These are phyloP conservation scores for Rhodotorula sp. DNA, from an alignment of 1,284 basidiomycete species.

Conservation along the genomic window DNA sequence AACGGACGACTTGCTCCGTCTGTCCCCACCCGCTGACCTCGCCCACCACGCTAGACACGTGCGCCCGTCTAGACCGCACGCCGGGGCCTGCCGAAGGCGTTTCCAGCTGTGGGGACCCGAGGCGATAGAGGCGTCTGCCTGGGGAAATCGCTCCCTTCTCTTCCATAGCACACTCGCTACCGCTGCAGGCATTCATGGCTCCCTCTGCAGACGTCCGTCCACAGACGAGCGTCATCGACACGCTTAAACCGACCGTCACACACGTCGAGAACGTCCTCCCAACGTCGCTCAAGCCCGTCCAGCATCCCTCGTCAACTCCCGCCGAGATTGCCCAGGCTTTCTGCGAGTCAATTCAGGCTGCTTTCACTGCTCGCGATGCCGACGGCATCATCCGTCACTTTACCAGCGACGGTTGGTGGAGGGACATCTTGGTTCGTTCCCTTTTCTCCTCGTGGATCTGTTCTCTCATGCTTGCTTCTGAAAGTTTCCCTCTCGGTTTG, in stretches of 20 bases:
- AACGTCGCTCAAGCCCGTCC: neutral
- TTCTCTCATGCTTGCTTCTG: too few relatives aligned
- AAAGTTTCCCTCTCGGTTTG: too few relatives aligned
- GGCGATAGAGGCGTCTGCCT: too few relatives aligned
- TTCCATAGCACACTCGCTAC: neutral
- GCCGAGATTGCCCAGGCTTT: conserved; percentile 53
- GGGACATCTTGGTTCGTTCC: conserved; percentile 40
- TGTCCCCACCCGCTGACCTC: too few relatives aligned
- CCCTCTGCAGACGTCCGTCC: conserved; percentile 15
- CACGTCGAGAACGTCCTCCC: conserved; percentile 16
- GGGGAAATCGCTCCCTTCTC: neutral
- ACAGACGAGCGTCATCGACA: conserved; percentile 15
- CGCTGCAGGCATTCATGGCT: conserved; percentile 13
- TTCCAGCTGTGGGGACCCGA: too few relatives aligned
- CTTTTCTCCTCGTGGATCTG: neutral
- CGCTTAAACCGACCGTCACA: conserved; percentile 18
- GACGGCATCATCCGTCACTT: conserved; percentile 39
- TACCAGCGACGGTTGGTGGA: conserved; percentile 36
- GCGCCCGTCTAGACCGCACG: too few relatives aligned
- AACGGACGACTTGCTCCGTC: too few relatives aligned
- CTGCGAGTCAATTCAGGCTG: conserved; percentile 54
- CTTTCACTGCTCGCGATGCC: conserved; percentile 50
- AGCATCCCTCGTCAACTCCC: conserved; percentile 18
- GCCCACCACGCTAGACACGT: too few relatives aligned
- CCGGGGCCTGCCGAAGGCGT: too few relatives aligned